Evolutionary conservation across 805 yeast species (phyloP).

Genomic region (Candida sonorensis): DNA sequence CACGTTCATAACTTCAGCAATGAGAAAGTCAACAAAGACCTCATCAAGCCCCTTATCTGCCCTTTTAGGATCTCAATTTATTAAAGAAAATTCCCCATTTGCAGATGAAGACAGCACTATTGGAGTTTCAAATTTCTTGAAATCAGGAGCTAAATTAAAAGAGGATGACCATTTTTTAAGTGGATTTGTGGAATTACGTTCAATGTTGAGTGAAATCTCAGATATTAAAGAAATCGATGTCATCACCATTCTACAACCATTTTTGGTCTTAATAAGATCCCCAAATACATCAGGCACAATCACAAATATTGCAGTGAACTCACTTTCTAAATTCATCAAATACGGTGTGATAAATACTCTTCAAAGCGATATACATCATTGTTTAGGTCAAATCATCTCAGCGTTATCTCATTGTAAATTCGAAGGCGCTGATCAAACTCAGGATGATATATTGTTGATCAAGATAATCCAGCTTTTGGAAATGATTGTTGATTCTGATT

Average conservation of each 20-base stretch:
- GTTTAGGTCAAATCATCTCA: conserved; percentile 59
- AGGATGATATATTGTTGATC: conserved; percentile 85
- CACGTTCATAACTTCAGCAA: conserved; percentile 75
- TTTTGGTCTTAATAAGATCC: conserved; percentile 73
- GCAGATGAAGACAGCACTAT: conserved; percentile 23
- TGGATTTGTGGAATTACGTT: conserved; percentile 72
- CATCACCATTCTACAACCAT: conserved; percentile 76
- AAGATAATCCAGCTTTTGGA: conserved; percentile 77
- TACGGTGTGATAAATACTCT: conserved; percentile 55
- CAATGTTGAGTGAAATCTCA: conserved; percentile 54
- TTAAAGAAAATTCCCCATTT: conserved; percentile 22
- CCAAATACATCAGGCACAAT: conserved; percentile 81
- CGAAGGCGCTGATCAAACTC: conserved; percentile 88
- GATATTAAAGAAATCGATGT: conserved; percentile 56
- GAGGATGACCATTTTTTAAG: conserved; percentile 55
- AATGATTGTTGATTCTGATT: conserved; percentile 52
- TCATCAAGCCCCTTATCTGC: conserved; percentile 69
- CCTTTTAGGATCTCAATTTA: conserved; percentile 54
- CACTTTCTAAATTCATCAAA: conserved; percentile 66
- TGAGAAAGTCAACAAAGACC: conserved; percentile 79
- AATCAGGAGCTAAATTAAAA: conserved; percentile 23
- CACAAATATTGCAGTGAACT: conserved; percentile 71
- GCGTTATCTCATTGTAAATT: conserved; percentile 91
- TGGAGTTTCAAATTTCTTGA: conserved; percentile 20
- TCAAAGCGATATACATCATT: conserved; percentile 48